These are phyloP conservation scores for Dictyostelium purpureum DNA, from an alignment of 78 protist species.

Conservation along the genomic window DNA sequence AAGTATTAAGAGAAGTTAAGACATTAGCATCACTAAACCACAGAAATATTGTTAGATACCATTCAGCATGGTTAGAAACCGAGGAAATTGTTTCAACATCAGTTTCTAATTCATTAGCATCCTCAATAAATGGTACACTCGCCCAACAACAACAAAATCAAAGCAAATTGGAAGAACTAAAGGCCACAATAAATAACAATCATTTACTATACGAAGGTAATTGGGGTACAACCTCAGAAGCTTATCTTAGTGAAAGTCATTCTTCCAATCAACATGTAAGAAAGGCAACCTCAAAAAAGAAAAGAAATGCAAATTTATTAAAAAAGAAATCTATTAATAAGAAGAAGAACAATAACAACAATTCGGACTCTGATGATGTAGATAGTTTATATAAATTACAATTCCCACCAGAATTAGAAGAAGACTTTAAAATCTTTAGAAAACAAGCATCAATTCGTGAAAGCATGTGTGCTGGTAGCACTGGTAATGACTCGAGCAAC, in stretches of 20 bases:
- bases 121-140: not conserved
- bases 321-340: not conserved
- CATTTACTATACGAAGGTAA: slow-evolving; percentile 18
- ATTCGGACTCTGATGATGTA: not conserved
- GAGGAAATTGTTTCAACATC: not conserved
- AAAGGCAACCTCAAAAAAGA: not conserved
- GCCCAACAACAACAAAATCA: too few species aligned
- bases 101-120: not conserved
- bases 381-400: slow-evolving; percentile 34
- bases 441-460: slow-evolving; percentile 2
- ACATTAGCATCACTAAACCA: slow-evolving; percentile 74
- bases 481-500: not conserved
- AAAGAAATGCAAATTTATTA: not conserved
- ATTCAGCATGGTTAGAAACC: slow-evolving; percentile 81
- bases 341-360: not conserved
- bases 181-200: not conserved
- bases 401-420: slow-evolving; percentile 59
- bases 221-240: slow-evolving; percentile 44
- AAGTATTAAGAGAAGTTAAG: slow-evolving; percentile 79
- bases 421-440: slow-evolving; percentile 9
- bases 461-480: not conserved
- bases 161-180: slow-evolving; percentile 2
- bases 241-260: not conserved
- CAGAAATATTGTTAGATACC: slow-evolving; percentile 76
- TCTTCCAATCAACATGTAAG: not conserved